A percentile compares a stretch with the other conserved stretches of the same genome.
Conservation (phyloP, 169 alveolate genomes). For the Pseudocohnilembus persalinus region DNA sequence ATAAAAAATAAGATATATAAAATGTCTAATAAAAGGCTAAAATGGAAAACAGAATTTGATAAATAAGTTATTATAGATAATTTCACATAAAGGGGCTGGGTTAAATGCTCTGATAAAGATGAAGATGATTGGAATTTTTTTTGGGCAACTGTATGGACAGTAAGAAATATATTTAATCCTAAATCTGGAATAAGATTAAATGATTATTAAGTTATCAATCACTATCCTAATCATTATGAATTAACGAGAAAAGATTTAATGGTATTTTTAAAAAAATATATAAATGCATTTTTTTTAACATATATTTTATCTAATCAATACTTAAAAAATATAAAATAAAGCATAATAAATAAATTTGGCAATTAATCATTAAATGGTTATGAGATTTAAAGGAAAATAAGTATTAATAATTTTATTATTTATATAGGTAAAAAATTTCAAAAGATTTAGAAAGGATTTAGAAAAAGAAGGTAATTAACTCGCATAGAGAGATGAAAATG, state of each 20-base stretch:
- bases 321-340: no score
- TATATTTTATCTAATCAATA: no score
- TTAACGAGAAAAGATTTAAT: constrained; percentile 92
- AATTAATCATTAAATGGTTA: no score
- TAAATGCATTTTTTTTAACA: constrained; percentile 30
- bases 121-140: constrained; percentile 86
- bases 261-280: constrained; percentile 64
- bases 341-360: no score
- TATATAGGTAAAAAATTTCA: constrained; percentile 63
- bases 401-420: no score
- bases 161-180: constrained; percentile 85
- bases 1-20: no score
- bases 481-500: constrained; percentile 73
- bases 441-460: constrained; percentile 80
- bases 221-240: constrained; percentile 94
- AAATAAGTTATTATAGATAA: constrained; percentile 75
- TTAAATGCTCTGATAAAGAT: constrained; percentile 34
- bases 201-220: constrained; percentile 86
- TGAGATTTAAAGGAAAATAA: no score
- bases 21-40: constrained; percentile 52
- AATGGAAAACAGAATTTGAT: constrained; percentile 84
- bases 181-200: constrained; percentile 67
- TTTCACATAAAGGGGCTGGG: constrained; percentile 85
- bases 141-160: constrained; percentile 89
- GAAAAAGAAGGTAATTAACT: constrained; percentile 80